Conservation (phyloP, 176 grass and related monocot species). For the Avena insularis region DNA sequence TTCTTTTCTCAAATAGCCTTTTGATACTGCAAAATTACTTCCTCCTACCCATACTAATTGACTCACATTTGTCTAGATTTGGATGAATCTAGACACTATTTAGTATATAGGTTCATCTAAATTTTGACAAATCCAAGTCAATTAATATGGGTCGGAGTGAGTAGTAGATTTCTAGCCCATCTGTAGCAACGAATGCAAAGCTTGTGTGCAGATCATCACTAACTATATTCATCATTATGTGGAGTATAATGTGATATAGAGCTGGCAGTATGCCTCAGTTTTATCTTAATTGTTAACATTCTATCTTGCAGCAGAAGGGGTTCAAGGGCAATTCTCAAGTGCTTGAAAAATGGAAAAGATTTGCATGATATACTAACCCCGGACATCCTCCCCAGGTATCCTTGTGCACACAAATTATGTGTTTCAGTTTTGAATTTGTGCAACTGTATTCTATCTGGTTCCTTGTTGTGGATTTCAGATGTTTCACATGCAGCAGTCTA, state of each 20-base stretch:
- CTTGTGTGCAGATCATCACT: background rate
- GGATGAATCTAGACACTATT: too few relatives aligned
- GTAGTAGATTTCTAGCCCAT: too few relatives aligned
- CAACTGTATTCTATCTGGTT: background rate
- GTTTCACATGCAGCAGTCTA: conserved; percentile 65
- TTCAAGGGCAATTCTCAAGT: conserved; percentile 44
- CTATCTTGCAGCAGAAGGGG: conserved; percentile 62
- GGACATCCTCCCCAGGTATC: too few relatives aligned
- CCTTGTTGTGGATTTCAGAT: conserved; percentile 48
- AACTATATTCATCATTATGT: background rate
- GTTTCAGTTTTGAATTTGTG: too few relatives aligned
- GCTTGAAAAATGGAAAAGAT: conserved; percentile 51
- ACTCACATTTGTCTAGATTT: too few relatives aligned
- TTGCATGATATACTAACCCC: conserved; percentile 61
- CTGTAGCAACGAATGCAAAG: too few relatives aligned
- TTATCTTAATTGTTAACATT: background rate
- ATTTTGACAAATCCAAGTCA: too few relatives aligned
- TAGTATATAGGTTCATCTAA: too few relatives aligned
- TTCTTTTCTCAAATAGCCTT: background rate
- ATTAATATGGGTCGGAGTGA: too few relatives aligned
- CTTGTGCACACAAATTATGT: too few relatives aligned
- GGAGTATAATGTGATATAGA: conserved; percentile 4
- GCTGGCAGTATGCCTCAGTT: background rate
- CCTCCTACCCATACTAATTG: too few relatives aligned
- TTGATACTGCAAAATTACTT: background rate